Percentiles rank a stretch among this genome's conserved stretches.
Evolutionary conservation across 306 rosid genomes (phyloP).

Genomic region (Astragalus membranaceus): DNA sequence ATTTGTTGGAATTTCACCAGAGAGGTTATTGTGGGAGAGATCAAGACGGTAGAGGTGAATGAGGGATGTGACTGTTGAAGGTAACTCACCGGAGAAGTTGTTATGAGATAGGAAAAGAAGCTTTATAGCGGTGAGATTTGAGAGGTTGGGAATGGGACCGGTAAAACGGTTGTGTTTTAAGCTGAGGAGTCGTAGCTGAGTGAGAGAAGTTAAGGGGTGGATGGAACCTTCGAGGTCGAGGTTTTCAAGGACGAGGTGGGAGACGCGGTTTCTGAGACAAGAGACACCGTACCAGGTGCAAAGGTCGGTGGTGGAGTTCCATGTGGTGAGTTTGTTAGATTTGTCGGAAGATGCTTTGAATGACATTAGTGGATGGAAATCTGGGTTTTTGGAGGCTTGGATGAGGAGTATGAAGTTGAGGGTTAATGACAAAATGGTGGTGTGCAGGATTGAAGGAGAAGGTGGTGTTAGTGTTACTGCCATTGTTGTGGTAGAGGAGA

Average conservation of each 20-base stretch:
- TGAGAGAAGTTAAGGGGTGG: conserved; percentile 34
- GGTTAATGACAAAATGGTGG: not conserved
- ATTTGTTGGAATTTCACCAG: conserved; percentile 51
- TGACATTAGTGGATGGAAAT: conserved; percentile 42
- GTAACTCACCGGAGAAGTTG: conserved; percentile 54
- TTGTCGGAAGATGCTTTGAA: conserved; percentile 55
- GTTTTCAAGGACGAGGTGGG: conserved; percentile 60
- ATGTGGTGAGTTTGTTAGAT: conserved; percentile 39
- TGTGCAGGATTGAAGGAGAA: conserved; percentile 1
- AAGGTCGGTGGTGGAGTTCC: conserved; percentile 56
- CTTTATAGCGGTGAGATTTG: conserved; percentile 52
- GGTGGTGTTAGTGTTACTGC: not conserved
- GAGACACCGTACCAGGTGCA: conserved; percentile 62
- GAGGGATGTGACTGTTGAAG: conserved; percentile 36
- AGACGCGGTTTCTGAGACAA: conserved; percentile 54
- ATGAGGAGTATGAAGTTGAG: not conserved
- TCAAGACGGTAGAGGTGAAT: conserved; percentile 73
- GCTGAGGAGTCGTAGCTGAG: conserved; percentile 72
- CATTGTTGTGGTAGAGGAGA: not conserved
- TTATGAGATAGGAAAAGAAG: conserved; percentile 67
- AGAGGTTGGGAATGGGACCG: conserved; percentile 55
- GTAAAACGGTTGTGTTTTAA: conserved; percentile 60
- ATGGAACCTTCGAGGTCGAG: conserved; percentile 57
- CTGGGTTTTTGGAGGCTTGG: conserved; percentile 28
- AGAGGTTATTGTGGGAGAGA: conserved; percentile 57